Evolutionary conservation across 345 rosid genomes (phyloP), one percentile per base, ranked within the genome.

Genomic region (Lepidium didymum): DNA sequence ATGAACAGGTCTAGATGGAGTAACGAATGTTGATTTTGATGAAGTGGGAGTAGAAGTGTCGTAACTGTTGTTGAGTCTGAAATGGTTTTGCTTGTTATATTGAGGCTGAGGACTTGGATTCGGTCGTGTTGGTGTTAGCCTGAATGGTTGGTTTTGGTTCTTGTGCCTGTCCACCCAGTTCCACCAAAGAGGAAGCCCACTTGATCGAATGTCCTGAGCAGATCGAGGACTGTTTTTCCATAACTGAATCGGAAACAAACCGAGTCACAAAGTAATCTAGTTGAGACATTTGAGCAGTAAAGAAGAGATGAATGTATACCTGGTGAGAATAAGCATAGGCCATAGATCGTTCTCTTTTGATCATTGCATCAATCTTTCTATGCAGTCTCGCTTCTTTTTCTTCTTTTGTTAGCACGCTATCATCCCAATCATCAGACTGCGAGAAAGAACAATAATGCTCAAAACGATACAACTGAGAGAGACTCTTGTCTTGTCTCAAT

Each of bases 101-200:
- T 85, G 83, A 56, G 84, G 74, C n/a, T 76, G 74, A 43, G 79
- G 83, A 11, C 80, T 79, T 0, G 85, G 87, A 56, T 85, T 91
- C 3, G 73, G 40, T 74, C 83, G 78, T 37, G 69, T 51, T 46
- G 64, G 74, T 68, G 74, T 75, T 60, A 74, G 57, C 64, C 65
- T 68, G 58, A 61, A 74, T 9, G 73, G 68, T 53, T 44, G 63
- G 53, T 54, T 67, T 67, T 75, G 88, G 65, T 56, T 80, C 50
- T 84, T 88, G 23, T 89, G 86, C n/a, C 79, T 72, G 47, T 91
- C 99, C 54, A 87, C 69, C 96, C 95, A 91, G 80, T 86, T 94
- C 96, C 96, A 94, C 99, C 99, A 94, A 92, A 90, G 86, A n/a
- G 99, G 96, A 67, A 81, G 80, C 21, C 85, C 90, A 0, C 81